phyloP scores from a whole-genome alignment of 768 basidiomycete genomes.

The Cystofilobasidium ferigula region DNA sequence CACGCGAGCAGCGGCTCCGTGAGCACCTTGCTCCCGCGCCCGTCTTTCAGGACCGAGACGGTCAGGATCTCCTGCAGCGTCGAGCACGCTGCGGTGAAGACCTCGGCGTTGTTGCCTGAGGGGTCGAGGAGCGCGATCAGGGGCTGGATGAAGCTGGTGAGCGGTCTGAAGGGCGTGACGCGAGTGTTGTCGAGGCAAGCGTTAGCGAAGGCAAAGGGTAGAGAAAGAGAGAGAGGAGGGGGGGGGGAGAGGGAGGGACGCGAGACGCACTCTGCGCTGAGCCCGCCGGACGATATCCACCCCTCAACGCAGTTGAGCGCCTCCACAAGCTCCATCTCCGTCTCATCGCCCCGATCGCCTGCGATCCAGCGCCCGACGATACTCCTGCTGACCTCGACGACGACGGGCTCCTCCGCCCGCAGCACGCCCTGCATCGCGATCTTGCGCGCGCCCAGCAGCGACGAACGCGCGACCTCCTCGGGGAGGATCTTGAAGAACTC shows the following conservation, averaged over 20 bases:
- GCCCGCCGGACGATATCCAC: conserved; percentile 55
- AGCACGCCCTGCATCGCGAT: conserved; percentile 13
- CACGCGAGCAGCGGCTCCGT: conserved; percentile 81
- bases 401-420: conserved; percentile 11
- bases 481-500: conserved; percentile 17
- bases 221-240: conserved; percentile 42
- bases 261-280: conserved; percentile 55
- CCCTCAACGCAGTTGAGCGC: conserved; percentile 70
- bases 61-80: conserved; percentile 67
- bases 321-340: conserved; percentile 49
- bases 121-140: conserved; percentile 54
- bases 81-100: conserved; percentile 57
- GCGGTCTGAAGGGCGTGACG: conserved; percentile 45
- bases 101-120: conserved; percentile 28
- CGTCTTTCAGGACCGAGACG: conserved; percentile 60
- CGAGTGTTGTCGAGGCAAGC: too few relatives aligned
- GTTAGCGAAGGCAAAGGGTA: conserved; percentile 43
- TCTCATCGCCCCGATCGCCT: conserved; percentile 30
- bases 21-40: conserved; percentile 55
- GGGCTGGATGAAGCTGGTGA: conserved; percentile 42
- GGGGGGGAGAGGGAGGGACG: neutral
- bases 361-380: conserved; percentile 17
- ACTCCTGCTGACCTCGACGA: neutral
- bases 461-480: conserved; percentile 50
- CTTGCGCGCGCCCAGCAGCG: conserved; percentile 13